Evolutionary conservation across 345 rosid species (phyloP).

Genomic region (Sapria himalayana): DNA sequence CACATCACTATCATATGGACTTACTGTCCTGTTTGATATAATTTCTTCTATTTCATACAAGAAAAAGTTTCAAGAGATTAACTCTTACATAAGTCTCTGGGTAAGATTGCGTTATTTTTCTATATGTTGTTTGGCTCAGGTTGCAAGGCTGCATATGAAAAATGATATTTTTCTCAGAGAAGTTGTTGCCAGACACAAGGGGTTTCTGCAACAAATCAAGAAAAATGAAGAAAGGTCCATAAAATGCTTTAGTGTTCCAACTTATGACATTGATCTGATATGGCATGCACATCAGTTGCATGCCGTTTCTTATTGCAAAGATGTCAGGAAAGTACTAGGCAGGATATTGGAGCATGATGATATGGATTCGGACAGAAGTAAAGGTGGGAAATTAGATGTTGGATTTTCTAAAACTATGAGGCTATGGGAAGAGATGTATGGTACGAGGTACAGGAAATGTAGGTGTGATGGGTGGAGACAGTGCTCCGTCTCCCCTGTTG

Average conservation of each 20-base stretch:
- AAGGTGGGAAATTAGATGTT: constrained; percentile 68
- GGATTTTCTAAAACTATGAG: constrained; percentile 72
- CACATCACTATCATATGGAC: too few relatives aligned
- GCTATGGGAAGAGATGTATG: constrained; percentile 77
- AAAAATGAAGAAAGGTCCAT: constrained; percentile 50
- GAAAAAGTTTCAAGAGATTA: too few relatives aligned
- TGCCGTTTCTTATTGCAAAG: constrained; percentile 49
- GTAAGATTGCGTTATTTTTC: too few relatives aligned
- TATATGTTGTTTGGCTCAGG: constrained; percentile 23
- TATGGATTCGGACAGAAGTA: constrained; percentile 66
- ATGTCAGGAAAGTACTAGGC: constrained; percentile 37
- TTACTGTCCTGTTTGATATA: too few relatives aligned
- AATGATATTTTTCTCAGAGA: constrained; percentile 48
- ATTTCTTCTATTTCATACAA: too few relatives aligned
- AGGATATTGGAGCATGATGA: constrained; percentile 86
- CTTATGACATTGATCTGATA: constrained; percentile 86
- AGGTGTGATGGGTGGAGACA: constrained; percentile 84
- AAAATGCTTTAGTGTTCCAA: constrained; percentile 62
- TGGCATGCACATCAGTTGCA: constrained; percentile 98
- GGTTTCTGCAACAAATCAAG: constrained; percentile 66
- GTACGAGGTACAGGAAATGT: constrained; percentile 75
- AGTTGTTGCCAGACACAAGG: constrained; percentile 78
- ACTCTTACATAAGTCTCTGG: too few relatives aligned
- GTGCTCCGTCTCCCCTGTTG: constrained; percentile 43
- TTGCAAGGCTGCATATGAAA: constrained; percentile 43